Percentiles rank a stretch among this genome's conserved stretches.
Conservation (phyloP, 202 grass and related monocot genomes). For the Zizania palustris region DNA sequence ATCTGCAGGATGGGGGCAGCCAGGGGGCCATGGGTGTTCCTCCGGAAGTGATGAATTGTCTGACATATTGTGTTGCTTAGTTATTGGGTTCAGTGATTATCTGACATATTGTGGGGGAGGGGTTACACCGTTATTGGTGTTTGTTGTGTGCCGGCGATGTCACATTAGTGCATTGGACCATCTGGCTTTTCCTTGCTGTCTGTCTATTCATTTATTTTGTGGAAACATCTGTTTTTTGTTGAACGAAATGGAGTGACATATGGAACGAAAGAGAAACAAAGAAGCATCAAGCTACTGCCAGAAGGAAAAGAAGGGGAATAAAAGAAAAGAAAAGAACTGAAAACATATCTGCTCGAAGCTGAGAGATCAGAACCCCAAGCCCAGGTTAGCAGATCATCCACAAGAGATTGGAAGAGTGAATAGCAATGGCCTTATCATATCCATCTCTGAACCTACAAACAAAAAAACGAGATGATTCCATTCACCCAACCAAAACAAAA, state of each 20-base stretch:
- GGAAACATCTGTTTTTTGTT: neutral
- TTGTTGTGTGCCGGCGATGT: constrained; percentile 30
- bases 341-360: no score
- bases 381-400: no score
- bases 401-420: no score
- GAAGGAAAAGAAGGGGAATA: neutral
- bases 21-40: constrained; percentile 76
- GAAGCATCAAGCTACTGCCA: neutral
- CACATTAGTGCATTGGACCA: constrained; percentile 14
- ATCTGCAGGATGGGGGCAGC: constrained; percentile 72
- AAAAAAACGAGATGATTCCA: no score
- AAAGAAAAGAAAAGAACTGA: no score
- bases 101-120: constrained; percentile 24
- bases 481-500: no score
- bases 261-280: neutral
- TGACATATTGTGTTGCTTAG: constrained; percentile 14
- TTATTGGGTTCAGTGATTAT: constrained; percentile 28
- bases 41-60: constrained; percentile 49
- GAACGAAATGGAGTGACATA: neutral
- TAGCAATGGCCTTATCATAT: no score
- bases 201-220: neutral
- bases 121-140: constrained; percentile 20
- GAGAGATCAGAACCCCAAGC: no score
- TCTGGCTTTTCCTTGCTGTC: neutral
- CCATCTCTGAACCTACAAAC: no score